These are phyloP conservation scores for Penicillium subrubescens DNA, from an alignment of 495 filamentous ascomycete species.

Conservation along the genomic window DNA sequence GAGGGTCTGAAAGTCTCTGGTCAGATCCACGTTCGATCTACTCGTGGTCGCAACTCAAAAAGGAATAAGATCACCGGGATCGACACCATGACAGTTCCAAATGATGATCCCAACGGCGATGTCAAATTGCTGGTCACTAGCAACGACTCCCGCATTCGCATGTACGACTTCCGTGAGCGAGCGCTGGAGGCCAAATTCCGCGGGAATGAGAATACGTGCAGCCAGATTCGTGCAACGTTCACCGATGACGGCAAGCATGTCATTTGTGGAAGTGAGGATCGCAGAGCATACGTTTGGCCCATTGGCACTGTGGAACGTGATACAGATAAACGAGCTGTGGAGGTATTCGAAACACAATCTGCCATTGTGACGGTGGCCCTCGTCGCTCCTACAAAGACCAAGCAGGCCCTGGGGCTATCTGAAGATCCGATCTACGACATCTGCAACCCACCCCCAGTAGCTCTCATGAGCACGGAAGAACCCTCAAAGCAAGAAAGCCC, in stretches of 20 bases:
- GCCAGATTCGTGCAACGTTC: constrained; percentile 87
- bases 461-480: constrained; percentile 75
- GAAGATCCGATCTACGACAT: constrained; percentile 94
- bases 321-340: constrained; percentile 76
- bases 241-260: constrained; percentile 86
- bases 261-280: constrained; percentile 92
- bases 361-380: constrained; percentile 85
- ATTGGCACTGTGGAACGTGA: constrained; percentile 63
- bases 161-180: constrained; percentile 87
- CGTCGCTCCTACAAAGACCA: constrained; percentile 77
- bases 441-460: constrained; percentile 93
- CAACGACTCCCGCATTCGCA: constrained; percentile 90
- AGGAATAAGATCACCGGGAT: constrained; percentile 98
- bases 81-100: constrained; percentile 68
- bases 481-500: constrained; percentile 33
- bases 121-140: constrained; percentile 89
- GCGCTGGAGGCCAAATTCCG: constrained; percentile 85
- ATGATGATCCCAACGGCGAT: constrained; percentile 65
- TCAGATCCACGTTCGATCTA: constrained; percentile 87
- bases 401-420: constrained; percentile 74
- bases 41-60: constrained; percentile 89
- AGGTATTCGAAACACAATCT: constrained; percentile 87
- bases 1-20: constrained; percentile 83
- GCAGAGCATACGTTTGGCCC: constrained; percentile 87
- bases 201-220: constrained; percentile 89